Base-by-base conservation (phyloP, 805 yeast genomes). In the Starmerella potacharoeniae region DNA sequence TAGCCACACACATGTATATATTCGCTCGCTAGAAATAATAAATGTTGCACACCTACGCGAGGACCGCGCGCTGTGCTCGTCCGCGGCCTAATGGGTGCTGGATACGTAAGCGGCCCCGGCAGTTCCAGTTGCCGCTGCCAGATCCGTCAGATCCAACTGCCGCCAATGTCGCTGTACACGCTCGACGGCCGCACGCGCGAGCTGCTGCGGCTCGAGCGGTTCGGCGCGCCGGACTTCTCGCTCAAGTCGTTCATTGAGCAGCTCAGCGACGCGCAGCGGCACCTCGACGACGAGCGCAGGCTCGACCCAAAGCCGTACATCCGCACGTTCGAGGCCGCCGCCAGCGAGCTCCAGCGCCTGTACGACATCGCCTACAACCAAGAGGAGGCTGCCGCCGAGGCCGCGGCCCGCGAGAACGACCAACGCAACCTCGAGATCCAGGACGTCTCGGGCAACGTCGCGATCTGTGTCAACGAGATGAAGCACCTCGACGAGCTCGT, bases 251-350 rank as follows among this genome's bases (percentile, higher is more conserved):
- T 89, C 67, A 80, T 89, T 31, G 93, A 89, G 65, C 84, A 80
- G 64, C 72, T 90, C 60, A 79, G 90, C 58, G 80, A 81, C 64
- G 84, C 82, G 64, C 86, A 84, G 60, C 73, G 78, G 45, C 64
- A 64, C 50, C 60, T 64, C 36, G 55, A 58, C 28, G 63, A 55
- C 34, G 64, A 58, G 53, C 55, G 55, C 60, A 68, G 71, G 11
- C 69, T 88, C 53, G 96, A 93, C 65, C 96, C 97, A 1, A 88
- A 87, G 64, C 97, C 97, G 1, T 93, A 86, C 66, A 91, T 91
- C 48, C 78, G 96, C 61, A 87, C 96, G 0, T 90, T 93, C 68
- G 97, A 91, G 66, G 81, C 90, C 1, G 86, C 93, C 2, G 72
- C 89, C 46, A 75, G 81, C 47, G 91, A 87, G 64, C 72, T 91